phyloP scores from a whole-genome alignment of 306 rosid genomes.

The Pterocarpus macrocarpus region DNA sequence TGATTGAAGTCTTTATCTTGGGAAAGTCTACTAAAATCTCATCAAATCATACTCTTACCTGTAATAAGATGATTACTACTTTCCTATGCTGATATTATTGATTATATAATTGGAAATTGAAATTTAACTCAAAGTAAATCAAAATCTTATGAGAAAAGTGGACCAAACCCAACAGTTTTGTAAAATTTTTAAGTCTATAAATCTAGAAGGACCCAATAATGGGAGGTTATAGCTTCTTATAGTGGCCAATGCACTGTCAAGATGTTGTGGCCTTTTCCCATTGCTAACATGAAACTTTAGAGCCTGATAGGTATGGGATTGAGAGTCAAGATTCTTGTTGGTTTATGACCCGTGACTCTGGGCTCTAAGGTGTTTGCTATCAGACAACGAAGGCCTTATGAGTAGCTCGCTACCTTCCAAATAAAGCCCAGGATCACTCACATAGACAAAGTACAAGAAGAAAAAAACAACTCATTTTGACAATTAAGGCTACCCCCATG shows the following conservation, averaged over 20 bases:
- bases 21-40: background rate
- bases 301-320: conserved; percentile 37
- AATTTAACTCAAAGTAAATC: background rate
- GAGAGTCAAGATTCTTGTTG: conserved; percentile 38
- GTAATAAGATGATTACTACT: conserved; percentile 11
- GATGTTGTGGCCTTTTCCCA: conserved; percentile 27
- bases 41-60: conserved; percentile 9
- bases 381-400: conserved; percentile 50
- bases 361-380: conserved; percentile 37
- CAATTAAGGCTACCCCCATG: conserved; percentile 15
- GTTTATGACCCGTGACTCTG: conserved; percentile 56
- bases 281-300: conserved; percentile 26
- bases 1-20: background rate
- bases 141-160: background rate
- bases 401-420: conserved; percentile 50
- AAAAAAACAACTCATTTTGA: conserved; percentile 48
- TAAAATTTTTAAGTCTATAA: conserved; percentile 19
- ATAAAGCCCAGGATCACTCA: conserved; percentile 43
- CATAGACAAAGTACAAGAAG: conserved; percentile 39
- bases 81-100: background rate
- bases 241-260: conserved; percentile 12
- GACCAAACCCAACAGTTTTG: conserved; percentile 4
- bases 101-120: background rate
- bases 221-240: conserved; percentile 34
- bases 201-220: conserved; percentile 45